Conservation (phyloP, 2,329 filamentous ascomycete species). For the Fusarium phyllophilum region DNA sequence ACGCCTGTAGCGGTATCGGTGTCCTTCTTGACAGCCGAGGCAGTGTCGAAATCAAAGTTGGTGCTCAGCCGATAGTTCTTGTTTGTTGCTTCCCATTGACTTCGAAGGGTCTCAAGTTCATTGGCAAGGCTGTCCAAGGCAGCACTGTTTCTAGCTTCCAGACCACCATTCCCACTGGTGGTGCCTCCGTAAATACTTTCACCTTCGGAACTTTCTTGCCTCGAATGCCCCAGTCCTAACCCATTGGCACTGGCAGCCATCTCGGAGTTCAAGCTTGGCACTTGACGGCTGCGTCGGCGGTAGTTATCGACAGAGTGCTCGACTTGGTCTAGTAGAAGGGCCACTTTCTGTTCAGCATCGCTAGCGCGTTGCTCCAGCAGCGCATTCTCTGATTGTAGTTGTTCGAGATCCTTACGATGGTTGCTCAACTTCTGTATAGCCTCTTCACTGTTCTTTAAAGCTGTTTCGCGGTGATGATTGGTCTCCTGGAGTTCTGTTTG, state of each 20-base stretch:
- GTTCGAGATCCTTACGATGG: slow-evolving; percentile 76
- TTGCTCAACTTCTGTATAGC: slow-evolving; percentile 66
- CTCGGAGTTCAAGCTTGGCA: slow-evolving; percentile 63
- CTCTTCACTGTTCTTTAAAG: slow-evolving; percentile 66
- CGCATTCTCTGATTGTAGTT: slow-evolving; percentile 83
- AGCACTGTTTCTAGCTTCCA: slow-evolving; percentile 65
- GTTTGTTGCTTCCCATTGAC: slow-evolving; percentile 95
- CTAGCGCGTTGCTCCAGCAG: slow-evolving; percentile 84
- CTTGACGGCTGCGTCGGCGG: slow-evolving; percentile 77
- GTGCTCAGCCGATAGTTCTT: slow-evolving; percentile 93
- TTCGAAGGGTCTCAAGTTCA: slow-evolving; percentile 89
- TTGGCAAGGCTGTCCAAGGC: slow-evolving; percentile 91
- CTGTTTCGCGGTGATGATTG: slow-evolving; percentile 74
- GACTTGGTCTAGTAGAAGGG: slow-evolving; percentile 91
- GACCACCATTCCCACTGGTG: slow-evolving; percentile 28
- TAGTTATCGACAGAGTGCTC: slow-evolving; percentile 95
- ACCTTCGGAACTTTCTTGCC: slow-evolving; percentile 67
- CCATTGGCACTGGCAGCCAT: slow-evolving; percentile 50
- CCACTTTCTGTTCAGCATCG: slow-evolving; percentile 94
- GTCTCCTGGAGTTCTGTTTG: slow-evolving; percentile 74
- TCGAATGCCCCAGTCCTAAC: slow-evolving; percentile 54
- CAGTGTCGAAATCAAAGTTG: slow-evolving; percentile 83
- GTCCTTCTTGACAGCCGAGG: slow-evolving; percentile 52
- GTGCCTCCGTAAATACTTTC: slow-evolving; percentile 71
- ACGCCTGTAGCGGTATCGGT: slow-evolving; percentile 54